A percentile compares a stretch with the other conserved stretches of the same genome.
Conservation (phyloP, 345 rosid genomes). For the Hibiscus mutabilis region DNA sequence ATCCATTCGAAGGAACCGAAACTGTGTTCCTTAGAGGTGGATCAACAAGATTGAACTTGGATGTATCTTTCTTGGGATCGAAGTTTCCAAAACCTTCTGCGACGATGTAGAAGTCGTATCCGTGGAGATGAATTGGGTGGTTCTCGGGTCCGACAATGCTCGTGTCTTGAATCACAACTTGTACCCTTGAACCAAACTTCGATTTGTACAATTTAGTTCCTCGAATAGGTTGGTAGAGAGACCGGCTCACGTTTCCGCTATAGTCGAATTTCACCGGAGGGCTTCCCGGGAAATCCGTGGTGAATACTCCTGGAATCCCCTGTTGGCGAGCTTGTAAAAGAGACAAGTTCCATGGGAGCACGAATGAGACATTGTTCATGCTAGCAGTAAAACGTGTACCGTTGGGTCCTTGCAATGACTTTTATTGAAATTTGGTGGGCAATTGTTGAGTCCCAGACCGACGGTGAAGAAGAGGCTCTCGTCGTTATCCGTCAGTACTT, state of each 20-base stretch:
- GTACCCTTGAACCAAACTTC: constrained; percentile 69
- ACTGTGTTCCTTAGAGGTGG: constrained; percentile 91
- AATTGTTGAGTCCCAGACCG: constrained; percentile 66
- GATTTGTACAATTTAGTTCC: constrained; percentile 66
- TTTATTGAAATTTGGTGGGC: constrained; percentile 44
- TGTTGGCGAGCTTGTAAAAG: constrained; percentile 67
- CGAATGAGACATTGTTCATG: constrained; percentile 80
- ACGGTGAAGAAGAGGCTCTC: constrained; percentile 61
- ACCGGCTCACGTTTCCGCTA: constrained; percentile 69
- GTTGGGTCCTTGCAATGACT: constrained; percentile 74
- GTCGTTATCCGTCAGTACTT: constrained; percentile 58
- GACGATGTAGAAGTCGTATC: constrained; percentile 81
- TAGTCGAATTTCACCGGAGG: constrained; percentile 68
- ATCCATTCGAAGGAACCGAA: constrained; percentile 65
- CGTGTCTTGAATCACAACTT: constrained; percentile 74
- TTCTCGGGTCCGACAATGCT: constrained; percentile 73
- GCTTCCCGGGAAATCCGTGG: constrained; percentile 65
- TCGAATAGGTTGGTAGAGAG: constrained; percentile 58
- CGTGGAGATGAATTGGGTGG: constrained; percentile 91
- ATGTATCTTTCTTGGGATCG: constrained; percentile 46
- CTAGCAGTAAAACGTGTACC: constrained; percentile 85
- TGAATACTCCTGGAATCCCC: constrained; percentile 66
- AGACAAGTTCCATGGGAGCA: constrained; percentile 54
- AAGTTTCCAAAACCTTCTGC: constrained; percentile 91
- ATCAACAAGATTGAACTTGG: constrained; percentile 79